phyloP scores from a whole-genome alignment of 2,329 filamentous ascomycete genomes.

The Colletotrichum sp. region DNA sequence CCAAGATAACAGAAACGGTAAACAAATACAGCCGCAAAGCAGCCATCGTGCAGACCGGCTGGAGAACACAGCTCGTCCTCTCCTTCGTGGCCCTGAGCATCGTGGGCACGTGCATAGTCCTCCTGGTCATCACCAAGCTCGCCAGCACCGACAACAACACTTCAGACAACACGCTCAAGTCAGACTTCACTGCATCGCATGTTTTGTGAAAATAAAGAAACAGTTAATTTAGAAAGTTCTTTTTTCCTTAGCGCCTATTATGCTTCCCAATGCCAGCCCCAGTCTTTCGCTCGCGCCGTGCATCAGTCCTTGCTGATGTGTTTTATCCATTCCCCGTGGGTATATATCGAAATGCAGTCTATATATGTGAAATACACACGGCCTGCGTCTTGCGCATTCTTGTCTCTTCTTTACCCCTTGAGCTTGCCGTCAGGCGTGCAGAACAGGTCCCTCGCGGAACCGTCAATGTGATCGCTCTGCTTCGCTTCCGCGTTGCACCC shows the following conservation, averaged over 20 bases:
- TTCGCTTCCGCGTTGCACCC: constrained; percentile 56
- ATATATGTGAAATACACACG: not conserved
- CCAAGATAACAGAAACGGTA: constrained; percentile 59
- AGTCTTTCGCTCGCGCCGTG: not conserved
- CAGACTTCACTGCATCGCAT: not conserved
- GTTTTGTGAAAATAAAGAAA: not conserved
- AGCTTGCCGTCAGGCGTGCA: constrained; percentile 43
- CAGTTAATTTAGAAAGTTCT: not conserved
- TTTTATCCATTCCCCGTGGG: constrained; percentile 3
- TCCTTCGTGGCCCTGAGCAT: constrained; percentile 66
- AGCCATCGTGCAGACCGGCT: constrained; percentile 90
- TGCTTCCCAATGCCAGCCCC: not conserved
- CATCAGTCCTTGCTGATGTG: not conserved
- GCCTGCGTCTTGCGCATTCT: constrained; percentile 24
- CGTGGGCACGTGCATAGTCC: constrained; percentile 67
- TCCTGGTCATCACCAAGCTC: constrained; percentile 57
- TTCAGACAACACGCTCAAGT: not conserved
- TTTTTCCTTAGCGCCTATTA: not conserved
- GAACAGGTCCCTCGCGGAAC: constrained; percentile 66
- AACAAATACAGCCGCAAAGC: constrained; percentile 79
- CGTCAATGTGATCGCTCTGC: constrained; percentile 31
- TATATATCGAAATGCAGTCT: constrained; percentile 18
- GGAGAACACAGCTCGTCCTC: constrained; percentile 85
- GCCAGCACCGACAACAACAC: not conserved
- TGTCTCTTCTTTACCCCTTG: constrained; percentile 25